A percentile compares a stretch with the other conserved stretches of the same genome.
Conservation (phyloP, 208 protist genomes). For the Trypanosoma theileri region DNA sequence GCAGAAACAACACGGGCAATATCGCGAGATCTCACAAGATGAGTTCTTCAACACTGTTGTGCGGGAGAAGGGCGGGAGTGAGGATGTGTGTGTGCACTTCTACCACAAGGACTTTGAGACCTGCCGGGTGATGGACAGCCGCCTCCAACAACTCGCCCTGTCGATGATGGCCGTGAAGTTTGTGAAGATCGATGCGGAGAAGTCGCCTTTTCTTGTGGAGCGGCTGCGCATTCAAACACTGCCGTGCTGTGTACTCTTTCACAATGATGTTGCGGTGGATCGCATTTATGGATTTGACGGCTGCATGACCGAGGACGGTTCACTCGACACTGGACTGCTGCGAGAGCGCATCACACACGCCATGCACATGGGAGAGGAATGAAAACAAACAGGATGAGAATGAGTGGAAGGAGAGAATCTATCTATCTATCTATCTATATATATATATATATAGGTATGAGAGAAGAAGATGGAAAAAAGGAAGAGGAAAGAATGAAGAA, state of each 20-base stretch:
- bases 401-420: conserved; percentile 1
- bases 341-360: conserved; percentile 60
- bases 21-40: conserved; percentile 91
- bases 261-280: conserved; percentile 93
- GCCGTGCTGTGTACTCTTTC: conserved; percentile 93
- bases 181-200: conserved; percentile 93
- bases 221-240: conserved; percentile 92
- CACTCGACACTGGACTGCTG: conserved; percentile 80
- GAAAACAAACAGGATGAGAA: neutral
- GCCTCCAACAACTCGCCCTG: conserved; percentile 83
- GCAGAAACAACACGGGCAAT: conserved; percentile 91
- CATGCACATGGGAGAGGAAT: neutral
- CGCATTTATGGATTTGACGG: conserved; percentile 95
- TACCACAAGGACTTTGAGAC: conserved; percentile 95
- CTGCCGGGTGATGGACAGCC: conserved; percentile 95
- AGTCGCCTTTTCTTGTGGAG: conserved; percentile 93
- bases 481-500: conserved; percentile 6
- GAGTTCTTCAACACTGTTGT: conserved; percentile 94
- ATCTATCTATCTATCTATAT: neutral
- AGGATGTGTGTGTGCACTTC: conserved; percentile 91
- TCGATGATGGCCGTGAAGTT: conserved; percentile 89
- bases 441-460: neutral
- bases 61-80: conserved; percentile 88
- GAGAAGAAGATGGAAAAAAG: conserved; percentile 9
- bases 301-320: conserved; percentile 76